Conservation (phyloP, 805 yeast genomes). For the Wickerhamia fluorescens region DNA sequence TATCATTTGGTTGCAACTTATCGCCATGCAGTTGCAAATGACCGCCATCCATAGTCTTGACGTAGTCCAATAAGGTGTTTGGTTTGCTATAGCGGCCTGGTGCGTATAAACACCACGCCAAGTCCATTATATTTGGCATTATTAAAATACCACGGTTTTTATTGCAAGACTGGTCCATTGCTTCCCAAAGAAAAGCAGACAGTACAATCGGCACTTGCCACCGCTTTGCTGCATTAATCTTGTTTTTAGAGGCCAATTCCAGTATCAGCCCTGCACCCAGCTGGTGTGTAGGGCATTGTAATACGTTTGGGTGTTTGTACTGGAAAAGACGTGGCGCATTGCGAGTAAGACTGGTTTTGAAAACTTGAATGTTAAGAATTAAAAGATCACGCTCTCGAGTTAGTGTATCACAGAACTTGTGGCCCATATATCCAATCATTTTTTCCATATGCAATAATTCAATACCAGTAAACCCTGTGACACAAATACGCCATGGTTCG, state of each 20-base stretch:
- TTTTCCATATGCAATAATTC: slow-evolving; percentile 67
- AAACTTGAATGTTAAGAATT: slow-evolving; percentile 43
- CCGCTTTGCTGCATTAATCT: slow-evolving; percentile 50
- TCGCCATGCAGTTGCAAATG: slow-evolving; percentile 2
- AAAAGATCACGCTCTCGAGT: slow-evolving; percentile 48
- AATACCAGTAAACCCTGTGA: slow-evolving; percentile 73
- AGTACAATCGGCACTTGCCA: slow-evolving; percentile 57
- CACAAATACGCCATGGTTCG: slow-evolving; percentile 32
- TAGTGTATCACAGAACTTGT: slow-evolving; percentile 43
- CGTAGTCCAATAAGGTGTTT: slow-evolving; percentile 15
- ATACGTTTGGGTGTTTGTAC: slow-evolving; percentile 24
- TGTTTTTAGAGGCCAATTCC: slow-evolving; percentile 41
- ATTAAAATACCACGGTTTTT: slow-evolving; percentile 8
- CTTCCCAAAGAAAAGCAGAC: slow-evolving; percentile 47
- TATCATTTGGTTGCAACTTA: background rate
- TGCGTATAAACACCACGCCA: slow-evolving; percentile 51
- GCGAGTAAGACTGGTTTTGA: slow-evolving; percentile 29
- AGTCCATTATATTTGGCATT: slow-evolving; percentile 38
- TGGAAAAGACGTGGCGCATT: slow-evolving; percentile 38
- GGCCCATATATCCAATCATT: slow-evolving; percentile 49
- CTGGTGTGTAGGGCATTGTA: slow-evolving; percentile 29
- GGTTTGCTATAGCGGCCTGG: slow-evolving; percentile 27
- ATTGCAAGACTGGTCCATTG: slow-evolving; percentile 26
- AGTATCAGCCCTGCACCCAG: slow-evolving; percentile 28
- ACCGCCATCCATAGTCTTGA: slow-evolving; percentile 6